Percentiles rank a stretch among this genome's conserved stretches.
phyloP scores from a whole-genome alignment of 2,329 filamentous ascomycete genomes.

The Fusarium odoratissimum region DNA sequence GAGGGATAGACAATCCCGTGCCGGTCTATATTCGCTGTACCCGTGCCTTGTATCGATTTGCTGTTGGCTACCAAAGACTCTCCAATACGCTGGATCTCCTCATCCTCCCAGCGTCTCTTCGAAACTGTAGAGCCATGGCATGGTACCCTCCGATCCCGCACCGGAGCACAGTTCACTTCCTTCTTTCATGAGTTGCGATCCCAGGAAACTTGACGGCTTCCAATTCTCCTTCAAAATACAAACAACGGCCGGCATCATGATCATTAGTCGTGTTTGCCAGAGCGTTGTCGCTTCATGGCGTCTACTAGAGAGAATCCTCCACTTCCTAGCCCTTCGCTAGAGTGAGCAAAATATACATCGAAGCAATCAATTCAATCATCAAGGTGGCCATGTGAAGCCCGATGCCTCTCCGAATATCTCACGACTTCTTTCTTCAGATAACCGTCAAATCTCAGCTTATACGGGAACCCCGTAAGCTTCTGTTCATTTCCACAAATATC shows the following conservation, averaged over 20 bases:
- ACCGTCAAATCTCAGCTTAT: rapidly evolving
- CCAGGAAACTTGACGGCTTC: too few relatives aligned
- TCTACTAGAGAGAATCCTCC: rapidly evolving
- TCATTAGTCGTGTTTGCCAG: rapidly evolving
- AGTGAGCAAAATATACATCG: neutral
- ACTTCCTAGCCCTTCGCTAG: rapidly evolving
- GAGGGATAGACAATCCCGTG: too few relatives aligned
- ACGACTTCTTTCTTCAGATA: neutral
- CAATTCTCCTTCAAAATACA: too few relatives aligned
- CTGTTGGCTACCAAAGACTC: too few relatives aligned
- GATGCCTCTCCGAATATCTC: rapidly evolving
- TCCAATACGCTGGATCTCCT: too few relatives aligned
- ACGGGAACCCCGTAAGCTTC: rapidly evolving
- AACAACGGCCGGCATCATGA: neutral
- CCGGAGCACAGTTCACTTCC: too few relatives aligned
- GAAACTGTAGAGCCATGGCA: too few relatives aligned
- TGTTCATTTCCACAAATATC: rapidly evolving
- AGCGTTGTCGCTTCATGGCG: neutral
- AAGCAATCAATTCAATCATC: neutral
- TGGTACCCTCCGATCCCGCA: too few relatives aligned
- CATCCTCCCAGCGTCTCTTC: too few relatives aligned
- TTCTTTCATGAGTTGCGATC: too few relatives aligned
- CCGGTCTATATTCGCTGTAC: too few relatives aligned
- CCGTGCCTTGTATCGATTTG: too few relatives aligned
- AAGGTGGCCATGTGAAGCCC: rapidly evolving